Evolutionary conservation across 495 filamentous ascomycete genomes (phyloP).

Genomic region (Xylaria flabelliformis): DNA sequence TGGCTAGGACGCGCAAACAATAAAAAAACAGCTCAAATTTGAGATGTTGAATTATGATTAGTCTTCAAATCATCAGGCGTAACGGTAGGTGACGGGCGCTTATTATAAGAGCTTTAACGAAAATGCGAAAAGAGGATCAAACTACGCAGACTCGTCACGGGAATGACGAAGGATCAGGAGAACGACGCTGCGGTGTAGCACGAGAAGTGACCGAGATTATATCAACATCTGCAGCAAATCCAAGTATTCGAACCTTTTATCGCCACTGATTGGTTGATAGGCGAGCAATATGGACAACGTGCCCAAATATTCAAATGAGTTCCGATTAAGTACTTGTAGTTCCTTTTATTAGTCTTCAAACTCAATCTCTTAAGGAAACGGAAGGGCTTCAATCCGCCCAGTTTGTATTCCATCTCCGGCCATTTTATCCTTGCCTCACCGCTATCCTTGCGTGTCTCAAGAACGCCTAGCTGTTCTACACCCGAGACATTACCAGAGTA

Average conservation of each 20-base stretch:
- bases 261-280: background rate
- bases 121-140: background rate
- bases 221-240: background rate
- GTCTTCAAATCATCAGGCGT: background rate
- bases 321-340: background rate
- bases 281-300: background rate
- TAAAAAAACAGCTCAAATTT: background rate
- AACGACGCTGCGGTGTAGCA: background rate
- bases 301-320: background rate
- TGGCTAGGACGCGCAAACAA: background rate
- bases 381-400: conserved; percentile 15
- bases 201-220: background rate
- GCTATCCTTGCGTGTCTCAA: conserved; percentile 20
- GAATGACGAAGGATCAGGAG: background rate
- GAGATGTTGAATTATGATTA: background rate
- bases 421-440: conserved; percentile 3
- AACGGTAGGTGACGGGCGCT: background rate
- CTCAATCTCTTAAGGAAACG: conserved; percentile 3
- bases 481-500: conserved; percentile 21
- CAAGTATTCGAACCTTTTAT: background rate
- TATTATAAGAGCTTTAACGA: too few relatives aligned
- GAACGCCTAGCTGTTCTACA: conserved; percentile 22
- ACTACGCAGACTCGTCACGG: background rate
- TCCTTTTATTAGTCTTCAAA: conserved; percentile 16
- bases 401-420: background rate